Evolutionary conservation across 176 grass and related monocot genomes (phyloP), one percentile per base, ranked within the genome.

Genomic region (Hyparrhenia diplandra): DNA sequence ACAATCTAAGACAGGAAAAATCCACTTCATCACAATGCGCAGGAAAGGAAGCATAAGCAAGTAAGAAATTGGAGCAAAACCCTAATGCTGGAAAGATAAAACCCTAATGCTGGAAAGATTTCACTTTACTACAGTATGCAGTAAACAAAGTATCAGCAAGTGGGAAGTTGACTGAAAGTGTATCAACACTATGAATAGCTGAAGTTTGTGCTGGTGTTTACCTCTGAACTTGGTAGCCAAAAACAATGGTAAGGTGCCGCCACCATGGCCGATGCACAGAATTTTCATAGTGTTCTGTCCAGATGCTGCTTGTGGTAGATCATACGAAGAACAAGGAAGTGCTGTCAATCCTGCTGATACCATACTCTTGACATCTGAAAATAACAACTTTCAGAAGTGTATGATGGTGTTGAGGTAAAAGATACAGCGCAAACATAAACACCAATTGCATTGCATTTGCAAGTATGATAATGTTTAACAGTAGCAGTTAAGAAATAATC

Each of bases 241-340:
- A 76, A 94, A 92, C 30, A 98, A 77, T 21, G 95, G 95, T 75
- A 98, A 79, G 40, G 70, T 98, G 58, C 92, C 95, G 0, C 88
- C 95, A 83, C 92, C 95, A 91, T 98, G 95, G 20, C 95, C 95
- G 1, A 98, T 86, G 78, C 92, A 98, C 13, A 94, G 85, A 80
- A 98, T 47, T 76, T 91, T 92, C 88, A 94, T 71, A 31, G 35
- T 91, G 74, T 82, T 87, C 71, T 85, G 81, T 36, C 88, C 88
- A 67, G 83, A 84, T 81, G 73, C 86, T 81, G 92, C 92, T 82
- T 71, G 63, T 64, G 40, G 27, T 39, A 98, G 80, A 94, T 98
- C 90, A 73, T 89, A 98, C 1, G 90, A 81, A 62, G 76, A 91
- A 71, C 64, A 64, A 64, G 88, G 43, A 57, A 98, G 84, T 35